phyloP scores from a whole-genome alignment of 768 basidiomycete species.

The Dentipellis fragilis region DNA sequence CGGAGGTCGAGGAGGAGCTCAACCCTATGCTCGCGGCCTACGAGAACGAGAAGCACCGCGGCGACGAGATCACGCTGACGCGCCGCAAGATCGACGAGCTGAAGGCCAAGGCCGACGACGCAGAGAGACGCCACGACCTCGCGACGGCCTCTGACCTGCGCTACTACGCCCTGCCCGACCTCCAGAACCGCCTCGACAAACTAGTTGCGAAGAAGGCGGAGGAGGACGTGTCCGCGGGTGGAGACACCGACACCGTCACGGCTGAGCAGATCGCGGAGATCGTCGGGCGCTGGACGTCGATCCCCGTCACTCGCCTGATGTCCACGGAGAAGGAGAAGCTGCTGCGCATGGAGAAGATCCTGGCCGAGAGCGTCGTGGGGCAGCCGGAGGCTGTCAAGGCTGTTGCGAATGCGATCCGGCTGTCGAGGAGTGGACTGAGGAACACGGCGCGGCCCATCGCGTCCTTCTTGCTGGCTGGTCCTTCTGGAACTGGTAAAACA shows the following conservation, averaged over 20 bases:
- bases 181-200: conserved; percentile 60
- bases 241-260: conserved; percentile 61
- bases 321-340: conserved; percentile 89
- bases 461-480: conserved; percentile 88
- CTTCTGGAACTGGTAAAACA: conserved; percentile 87
- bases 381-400: conserved; percentile 88
- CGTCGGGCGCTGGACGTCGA: conserved; percentile 86
- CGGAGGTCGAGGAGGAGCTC: conserved; percentile 78
- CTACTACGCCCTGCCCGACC: conserved; percentile 87
- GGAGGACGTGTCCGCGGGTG: conserved; percentile 51
- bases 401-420: conserved; percentile 86
- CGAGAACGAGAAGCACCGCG: conserved; percentile 75
- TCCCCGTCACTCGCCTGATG: conserved; percentile 80
- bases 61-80: conserved; percentile 69
- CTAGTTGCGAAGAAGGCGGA: conserved; percentile 65
- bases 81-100: conserved; percentile 84
- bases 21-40: conserved; percentile 77
- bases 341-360: conserved; percentile 74
- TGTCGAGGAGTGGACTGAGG: conserved; percentile 89
- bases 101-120: conserved; percentile 85
- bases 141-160: conserved; percentile 78
- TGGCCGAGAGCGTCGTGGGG: conserved; percentile 73
- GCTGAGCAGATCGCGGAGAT: conserved; percentile 91
- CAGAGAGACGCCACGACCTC: conserved; percentile 75
- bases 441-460: conserved; percentile 85